Evolutionary conservation across 2,329 filamentous ascomycete species (phyloP).

Genomic region (Trichophyton schoenleinii): DNA sequence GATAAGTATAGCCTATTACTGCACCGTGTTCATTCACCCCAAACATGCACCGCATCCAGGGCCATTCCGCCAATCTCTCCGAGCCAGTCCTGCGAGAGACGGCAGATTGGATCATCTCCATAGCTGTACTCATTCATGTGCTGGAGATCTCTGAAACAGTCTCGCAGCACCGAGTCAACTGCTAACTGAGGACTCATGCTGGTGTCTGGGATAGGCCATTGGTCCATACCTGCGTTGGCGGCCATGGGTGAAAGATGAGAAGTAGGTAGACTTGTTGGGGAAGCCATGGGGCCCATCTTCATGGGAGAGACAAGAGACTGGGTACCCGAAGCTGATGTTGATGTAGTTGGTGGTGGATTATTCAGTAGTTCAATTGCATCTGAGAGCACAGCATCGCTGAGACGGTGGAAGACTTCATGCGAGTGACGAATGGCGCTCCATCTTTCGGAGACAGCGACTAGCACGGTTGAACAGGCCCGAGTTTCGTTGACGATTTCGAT

Average conservation of each 20-base stretch:
- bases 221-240: conserved; percentile 3
- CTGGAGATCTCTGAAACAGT: conserved; percentile 27
- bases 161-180: conserved; percentile 29
- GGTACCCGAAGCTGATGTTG: conserved; percentile 10
- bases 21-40: conserved; percentile 7
- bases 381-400: conserved; percentile 33
- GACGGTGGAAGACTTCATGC: conserved; percentile 33
- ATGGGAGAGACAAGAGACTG: conserved; percentile 5
- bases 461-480: conserved; percentile 33
- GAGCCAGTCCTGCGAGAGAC: conserved; percentile 26
- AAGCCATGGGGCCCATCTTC: conserved; percentile 4
- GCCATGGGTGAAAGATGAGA: conserved; percentile 4
- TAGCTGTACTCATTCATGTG: conserved; percentile 16
- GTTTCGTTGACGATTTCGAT: conserved; percentile 34
- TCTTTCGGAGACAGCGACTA: conserved; percentile 35
- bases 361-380: conserved; percentile 27
- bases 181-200: conserved; percentile 16
- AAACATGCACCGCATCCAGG: conserved; percentile 10
- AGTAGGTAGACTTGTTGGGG: not conserved
- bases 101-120: conserved; percentile 20
- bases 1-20: not conserved
- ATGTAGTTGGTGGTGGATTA: conserved; percentile 6
- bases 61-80: conserved; percentile 16
- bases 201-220: conserved; percentile 7
- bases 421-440: conserved; percentile 32